Base-by-base conservation (phyloP, 2,329 filamentous ascomycete species). In the Botryosphaeria dothidea region DNA sequence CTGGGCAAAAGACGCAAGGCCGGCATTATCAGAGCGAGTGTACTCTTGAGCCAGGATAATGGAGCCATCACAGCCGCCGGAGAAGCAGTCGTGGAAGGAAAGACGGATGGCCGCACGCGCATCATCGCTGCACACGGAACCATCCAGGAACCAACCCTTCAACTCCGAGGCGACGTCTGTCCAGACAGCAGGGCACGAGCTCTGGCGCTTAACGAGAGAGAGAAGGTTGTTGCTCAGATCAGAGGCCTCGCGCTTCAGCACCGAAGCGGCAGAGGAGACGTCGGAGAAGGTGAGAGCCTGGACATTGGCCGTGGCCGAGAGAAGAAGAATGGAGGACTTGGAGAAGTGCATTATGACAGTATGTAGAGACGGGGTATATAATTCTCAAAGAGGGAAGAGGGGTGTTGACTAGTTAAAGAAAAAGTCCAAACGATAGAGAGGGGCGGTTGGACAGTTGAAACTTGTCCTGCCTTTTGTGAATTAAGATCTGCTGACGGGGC, bases 1-100 rank as follows among this genome's bases (percentile, higher is more conserved):
- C 3, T 65, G 66, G 5, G 78, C 78, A 45, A 83, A 81, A 7
- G 70, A 72, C 64, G 78, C 71, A 3, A 87, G 75, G 0, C 83
- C 84, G n/a, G 71, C 74, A 72, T 87, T 78, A 43, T 79, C 77
- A 1, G 68, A 36, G 3, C 79, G 71, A 11, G 68, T 65, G 21
- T 77, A 71, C 65, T 81, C 79, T 25, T 73, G 71, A 46, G 75
- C 70, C 65, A 80, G 76, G 19, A 79, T 66, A 11, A 81, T 71
- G 1, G 77, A 80, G 43, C 79, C 79, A 62, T 81, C 79, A 17
- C 78, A 79, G 43, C 78, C 79, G 15, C 77, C 75, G 3, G 70
- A 70, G 38, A 68, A 67, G 49, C 77, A 71, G 68, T 74, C 72
- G 64, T 79, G 74, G 63, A 76, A 76, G 19, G 71, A 70, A 19